Conservation (phyloP, 2,329 filamentous ascomycete species). For the Ceratocystis ficicola region DNA sequence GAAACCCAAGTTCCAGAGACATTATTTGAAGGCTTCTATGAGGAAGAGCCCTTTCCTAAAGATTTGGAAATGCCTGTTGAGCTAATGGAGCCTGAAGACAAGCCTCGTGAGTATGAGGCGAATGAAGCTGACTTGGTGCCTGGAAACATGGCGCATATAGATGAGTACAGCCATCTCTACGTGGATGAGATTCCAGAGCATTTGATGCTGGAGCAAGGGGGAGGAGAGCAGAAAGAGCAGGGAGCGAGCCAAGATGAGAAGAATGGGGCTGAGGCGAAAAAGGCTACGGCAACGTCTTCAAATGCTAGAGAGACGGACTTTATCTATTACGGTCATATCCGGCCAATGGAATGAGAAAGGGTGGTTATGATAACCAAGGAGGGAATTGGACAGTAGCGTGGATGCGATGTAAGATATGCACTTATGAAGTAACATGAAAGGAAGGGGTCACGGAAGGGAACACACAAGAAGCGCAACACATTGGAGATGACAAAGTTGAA, state of each 20-base stretch:
- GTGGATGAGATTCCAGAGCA: not conserved
- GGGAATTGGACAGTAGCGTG: not conserved
- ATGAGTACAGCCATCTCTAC: not conserved
- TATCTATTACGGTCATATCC: slow-evolving; percentile 8
- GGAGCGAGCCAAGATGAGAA: not conserved
- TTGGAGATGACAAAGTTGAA: no score
- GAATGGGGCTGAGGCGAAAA: not conserved
- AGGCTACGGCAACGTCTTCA: not conserved
- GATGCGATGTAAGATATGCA: not conserved
- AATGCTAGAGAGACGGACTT: slow-evolving; percentile 4
- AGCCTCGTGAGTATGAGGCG: not conserved
- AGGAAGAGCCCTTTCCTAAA: not conserved
- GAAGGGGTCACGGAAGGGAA: no score
- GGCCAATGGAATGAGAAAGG: slow-evolving; percentile 11
- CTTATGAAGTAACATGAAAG: not conserved
- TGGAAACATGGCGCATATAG: not conserved
- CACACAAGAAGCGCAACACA: no score
- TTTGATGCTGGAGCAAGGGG: not conserved
- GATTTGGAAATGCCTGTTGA: not conserved
- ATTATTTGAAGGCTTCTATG: not conserved
- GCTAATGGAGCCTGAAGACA: not conserved
- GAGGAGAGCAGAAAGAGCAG: not conserved
- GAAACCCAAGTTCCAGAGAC: not conserved
- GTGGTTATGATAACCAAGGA: not conserved
- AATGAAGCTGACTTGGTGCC: not conserved